Evolutionary conservation across 2,329 filamentous ascomycete genomes (phyloP), one percentile per base, ranked within the genome.

Genomic region (Ophiocordyceps camponoti-rufipedis): DNA sequence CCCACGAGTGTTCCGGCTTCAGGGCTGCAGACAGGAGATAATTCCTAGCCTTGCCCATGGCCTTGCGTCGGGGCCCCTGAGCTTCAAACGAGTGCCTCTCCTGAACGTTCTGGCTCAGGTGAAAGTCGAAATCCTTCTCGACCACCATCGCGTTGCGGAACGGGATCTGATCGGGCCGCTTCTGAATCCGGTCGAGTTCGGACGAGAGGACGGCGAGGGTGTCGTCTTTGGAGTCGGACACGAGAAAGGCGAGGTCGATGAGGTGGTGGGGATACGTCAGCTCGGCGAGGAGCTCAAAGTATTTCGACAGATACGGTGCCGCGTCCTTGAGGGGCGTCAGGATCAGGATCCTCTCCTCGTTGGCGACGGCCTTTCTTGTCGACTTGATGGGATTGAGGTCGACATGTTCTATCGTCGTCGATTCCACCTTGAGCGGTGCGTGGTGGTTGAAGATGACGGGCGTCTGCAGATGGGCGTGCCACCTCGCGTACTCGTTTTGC

Each of bases 391-490:
- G 71, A 62, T 98, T 96, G 48, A 98, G 78, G 62, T 96, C 74
- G 58, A 95, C 69, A 51, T 81, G 76, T 52, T 80, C 63, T 63
- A 98, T 93, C 45, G 80, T 80, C 46, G 75, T 76, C 48, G 80
- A 78, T 62, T 94, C 91, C 66, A 96, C 71, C 59, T 84, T 78
- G 56, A 95, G 72, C 33, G 91, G 82, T 51, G 82, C 80, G 64
- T 96, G 91, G 64, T 89, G 85, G 68, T 98, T 98, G 72, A 94
- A 95, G 52, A 94, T 76, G 54, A 98, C 87, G 44, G 91, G 91
- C 4, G 91, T 96, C 55, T 88, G 80, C 50, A 91, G 70, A 59
- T 94, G 88, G 47, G 78, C 79, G 53, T 84, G 82, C 91, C 91
- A 98, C 52, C 85, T 75, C 50, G 80, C 80, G 62, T 89, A 82